Evolutionary conservation across 331 rosid genomes (phyloP), one percentile per base, ranked within the genome.

Genomic region (Acacia pycnantha): DNA sequence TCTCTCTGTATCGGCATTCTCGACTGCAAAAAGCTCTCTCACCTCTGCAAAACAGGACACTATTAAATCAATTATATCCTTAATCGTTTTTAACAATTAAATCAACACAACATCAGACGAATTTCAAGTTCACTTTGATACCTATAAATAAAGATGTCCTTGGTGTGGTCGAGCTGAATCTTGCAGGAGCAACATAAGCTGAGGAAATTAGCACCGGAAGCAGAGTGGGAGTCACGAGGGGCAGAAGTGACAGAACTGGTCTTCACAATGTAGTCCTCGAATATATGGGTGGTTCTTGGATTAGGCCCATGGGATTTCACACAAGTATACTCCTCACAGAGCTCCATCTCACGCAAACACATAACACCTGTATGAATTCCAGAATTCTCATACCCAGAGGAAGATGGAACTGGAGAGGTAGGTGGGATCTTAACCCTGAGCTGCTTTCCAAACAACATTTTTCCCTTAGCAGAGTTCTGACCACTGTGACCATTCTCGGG

Each of bases 71-170:
- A 74, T 24, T 10, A 16, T 8, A 58, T 68, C 22, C 50, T 40
- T 19, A 3, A 1, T 59, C 33, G 2, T 24, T 24, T 59, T 59
- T 26, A 61, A 58, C 31, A 8, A 58, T 10, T 58, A 61, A 58
- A 61, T 35, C 27, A 61, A 26, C 67, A 11, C 2, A 61, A 61
- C 19, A 12, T 61, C 67, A 31, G 21, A 29, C 41, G 2, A 65
- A 65, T 6, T 65, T 31, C 43, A 29, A 29, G 43, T 65, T 31
- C 12, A 2, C 22, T 11, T 8, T 14, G 41, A 29, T 62, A 93
- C 99, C 97, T 88, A 89, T 94, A 96, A 77, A 96, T 92, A 80
- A 91, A 96, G 65, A 96, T 92, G 83, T 96, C 98, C 79, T 84
- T 85, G 29, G 93, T 89, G 73, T 87, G 97, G 56, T 93, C 85